Base-by-base conservation (phyloP, 2,329 filamentous ascomycete genomes). In the Trichophyton verrucosum region DNA sequence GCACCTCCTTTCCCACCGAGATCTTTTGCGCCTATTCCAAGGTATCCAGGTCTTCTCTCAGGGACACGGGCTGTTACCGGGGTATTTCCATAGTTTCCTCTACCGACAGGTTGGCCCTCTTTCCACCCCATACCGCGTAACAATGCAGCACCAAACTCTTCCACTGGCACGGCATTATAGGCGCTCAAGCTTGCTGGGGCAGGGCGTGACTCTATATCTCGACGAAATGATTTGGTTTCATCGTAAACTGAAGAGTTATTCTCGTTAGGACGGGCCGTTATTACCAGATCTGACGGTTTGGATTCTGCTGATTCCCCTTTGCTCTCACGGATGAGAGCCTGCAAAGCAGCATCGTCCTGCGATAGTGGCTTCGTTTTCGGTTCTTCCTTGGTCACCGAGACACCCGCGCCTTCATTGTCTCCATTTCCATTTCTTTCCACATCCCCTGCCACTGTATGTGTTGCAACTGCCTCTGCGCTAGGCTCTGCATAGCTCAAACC, bases 51-150 rank as follows among this genome's bases (percentile, higher is more conserved):
- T 57, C 91, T 83, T 58, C 85, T 81, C 69, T 87, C 86, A 13
- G 85, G 79, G 17, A 85, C 77, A 64, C 83, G 86, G 40, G 85
- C 79, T 65, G 87, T 87, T 4, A 76, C 79, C 62, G 73, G 66
- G 65, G 73, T 65, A 17, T 73, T 73, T 27, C 74, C 74, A 60
- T 81, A 77, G 24, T 80, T 77, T 60, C 84, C 82, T 64, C 69
- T 73, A 75, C 86, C 78, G 58, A 84, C 78, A 44, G 77, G 75
- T 64, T 83, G 79, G 17, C 80, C 84, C 64, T 85, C 83, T 68
- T 96, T 91, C 91, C 92, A 96, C 7, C 94, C 94, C 88, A 97
- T 96, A 8, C 91, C 91, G 36, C 91, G 85, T 40, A 99, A 80
- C 65, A 97, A 80, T 0, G 91, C 91, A 17, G 91, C 88, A 6